phyloP scores from a whole-genome alignment of 306 rosid genomes.

The Cicer pinnatifidum region DNA sequence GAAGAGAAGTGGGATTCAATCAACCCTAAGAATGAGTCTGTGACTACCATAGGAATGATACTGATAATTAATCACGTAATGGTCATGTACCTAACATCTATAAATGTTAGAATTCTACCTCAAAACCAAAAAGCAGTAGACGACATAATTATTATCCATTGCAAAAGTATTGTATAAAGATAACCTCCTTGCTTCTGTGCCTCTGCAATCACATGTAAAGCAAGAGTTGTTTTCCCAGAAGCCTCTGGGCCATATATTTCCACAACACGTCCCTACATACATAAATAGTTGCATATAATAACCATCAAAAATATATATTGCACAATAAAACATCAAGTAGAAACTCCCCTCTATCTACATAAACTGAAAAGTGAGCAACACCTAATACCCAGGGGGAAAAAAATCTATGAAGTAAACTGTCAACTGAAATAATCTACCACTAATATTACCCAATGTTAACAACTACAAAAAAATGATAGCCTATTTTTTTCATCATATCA shows the following conservation, averaged over 20 bases:
- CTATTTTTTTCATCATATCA: neutral
- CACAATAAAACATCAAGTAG: constrained; percentile 13
- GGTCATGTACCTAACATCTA: constrained; percentile 3
- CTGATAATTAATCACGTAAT: neutral
- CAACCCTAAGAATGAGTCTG: neutral
- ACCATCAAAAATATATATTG: constrained; percentile 10
- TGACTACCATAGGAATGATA: neutral
- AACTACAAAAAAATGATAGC: neutral
- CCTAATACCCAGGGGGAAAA: neutral
- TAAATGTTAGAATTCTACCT: constrained; percentile 9
- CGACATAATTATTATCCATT: constrained; percentile 7
- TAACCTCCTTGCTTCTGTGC: constrained; percentile 95
- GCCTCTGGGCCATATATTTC: constrained; percentile 97
- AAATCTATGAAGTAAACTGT: neutral
- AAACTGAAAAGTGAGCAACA: constrained; percentile 3
- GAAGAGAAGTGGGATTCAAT: constrained; percentile 8
- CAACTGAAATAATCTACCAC: neutral
- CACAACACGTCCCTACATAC: constrained; percentile 84
- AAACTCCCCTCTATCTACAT: neutral
- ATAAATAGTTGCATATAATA: constrained; percentile 41
- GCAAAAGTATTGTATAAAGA: constrained; percentile 35
- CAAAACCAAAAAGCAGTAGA: constrained; percentile 25
- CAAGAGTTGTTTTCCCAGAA: constrained; percentile 93
- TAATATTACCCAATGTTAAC: constrained; percentile 7
- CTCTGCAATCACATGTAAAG: constrained; percentile 87